Conservation (phyloP, 2,329 filamentous ascomycete genomes). For the Emergomyces pasteurianus region DNA sequence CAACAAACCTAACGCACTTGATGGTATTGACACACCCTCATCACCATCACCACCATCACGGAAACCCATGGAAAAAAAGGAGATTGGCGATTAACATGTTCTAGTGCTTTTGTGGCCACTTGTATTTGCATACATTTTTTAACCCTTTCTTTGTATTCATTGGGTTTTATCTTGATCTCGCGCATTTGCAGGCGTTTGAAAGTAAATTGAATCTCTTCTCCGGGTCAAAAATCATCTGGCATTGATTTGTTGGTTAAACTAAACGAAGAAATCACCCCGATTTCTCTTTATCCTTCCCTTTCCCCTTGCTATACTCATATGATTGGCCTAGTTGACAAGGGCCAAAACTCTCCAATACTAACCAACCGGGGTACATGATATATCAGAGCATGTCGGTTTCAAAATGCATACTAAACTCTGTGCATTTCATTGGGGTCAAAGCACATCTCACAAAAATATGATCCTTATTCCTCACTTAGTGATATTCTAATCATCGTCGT, state of each 20-base stretch:
- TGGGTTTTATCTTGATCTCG: background rate
- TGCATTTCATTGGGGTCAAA: background rate
- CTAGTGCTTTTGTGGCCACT: background rate
- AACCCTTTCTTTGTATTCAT: too few relatives aligned
- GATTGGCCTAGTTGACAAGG: background rate
- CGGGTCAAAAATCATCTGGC: background rate
- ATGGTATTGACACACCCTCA: background rate
- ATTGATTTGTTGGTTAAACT: background rate
- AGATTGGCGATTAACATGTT: background rate
- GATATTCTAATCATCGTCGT: too few relatives aligned
- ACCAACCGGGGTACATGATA: background rate
- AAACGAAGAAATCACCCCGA: background rate
- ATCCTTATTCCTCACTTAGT: background rate
- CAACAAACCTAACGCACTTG: background rate
- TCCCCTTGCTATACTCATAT: background rate
- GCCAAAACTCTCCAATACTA: background rate
- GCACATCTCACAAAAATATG: background rate
- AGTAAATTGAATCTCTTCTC: background rate
- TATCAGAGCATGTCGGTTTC: background rate
- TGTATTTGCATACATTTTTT: background rate
- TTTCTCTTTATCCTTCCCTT: background rate
- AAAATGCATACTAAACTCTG: background rate
- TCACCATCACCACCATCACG: background rate
- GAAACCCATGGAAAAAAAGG: background rate
- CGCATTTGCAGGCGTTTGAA: conserved; percentile 1